Base-by-base conservation (phyloP, 768 basidiomycete genomes). In the Tylopilus felleus region DNA sequence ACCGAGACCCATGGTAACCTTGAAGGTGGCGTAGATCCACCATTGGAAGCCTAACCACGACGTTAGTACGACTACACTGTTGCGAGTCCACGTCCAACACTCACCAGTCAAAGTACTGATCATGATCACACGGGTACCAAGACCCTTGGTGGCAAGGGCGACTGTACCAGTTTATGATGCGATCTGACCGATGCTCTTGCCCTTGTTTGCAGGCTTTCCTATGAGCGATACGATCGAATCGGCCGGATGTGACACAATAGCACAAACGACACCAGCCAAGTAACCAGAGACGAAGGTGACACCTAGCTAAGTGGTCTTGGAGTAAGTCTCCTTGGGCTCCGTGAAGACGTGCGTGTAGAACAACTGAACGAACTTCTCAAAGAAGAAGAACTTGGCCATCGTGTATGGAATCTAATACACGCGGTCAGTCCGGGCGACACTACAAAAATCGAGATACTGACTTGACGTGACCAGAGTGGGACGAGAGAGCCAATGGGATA, bases 381-480 rank as follows among this genome's bases (percentile, higher is more conserved):
- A 95, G 82, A 91, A 93, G 83, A 83, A 92, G 84, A 97, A 97
- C 76, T 97, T 97, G 79, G 93, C 93, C 93, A 97, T 95, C 66
- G 94, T 97, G 80, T 97, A 97, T 49, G 94, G 94, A 66, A 96
- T 93, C 88, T 96, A 57, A 43, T 21, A 9, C 14, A 21, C 23
- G 14, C 17, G 27, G 16, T 35, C 5, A 9, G 29, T 9, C 13
- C 16, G 21, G 40, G 33, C n/a, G n/a, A n/a, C n/a, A n/a, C n/a
- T 16, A 17, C 6, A 33, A 6, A 16, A 19, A 1, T 13, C 12
- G 35, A 36, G 25, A 27, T 1, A 36, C 77, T 49, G 53, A 87
- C 88, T 77, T 90, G 90, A 69, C 90, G 89, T 38, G 90, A 92
- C 90, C 90, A 92, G 42, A 92, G 83, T 51, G 90, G 90, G 40